Conservation (phyloP, 2,329 filamentous ascomycete genomes). For the Nigrospora sphaerica region DNA sequence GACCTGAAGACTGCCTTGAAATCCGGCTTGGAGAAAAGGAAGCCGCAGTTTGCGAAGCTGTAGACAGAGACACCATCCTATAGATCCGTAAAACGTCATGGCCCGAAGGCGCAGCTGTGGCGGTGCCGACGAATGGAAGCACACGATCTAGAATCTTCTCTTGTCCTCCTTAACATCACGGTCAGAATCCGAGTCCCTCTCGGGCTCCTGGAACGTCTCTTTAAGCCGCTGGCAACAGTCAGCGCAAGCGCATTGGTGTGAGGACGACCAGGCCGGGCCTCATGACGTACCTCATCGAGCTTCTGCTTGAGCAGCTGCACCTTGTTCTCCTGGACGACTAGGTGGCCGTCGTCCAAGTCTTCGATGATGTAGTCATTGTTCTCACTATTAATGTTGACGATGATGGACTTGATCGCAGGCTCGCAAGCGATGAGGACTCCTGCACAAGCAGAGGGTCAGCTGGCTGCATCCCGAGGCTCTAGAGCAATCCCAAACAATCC, state of each 20-base stretch:
- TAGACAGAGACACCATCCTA: not conserved
- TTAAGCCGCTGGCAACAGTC: slow-evolving; percentile 34
- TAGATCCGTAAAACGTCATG: not conserved
- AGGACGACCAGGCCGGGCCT: slow-evolving; percentile 6
- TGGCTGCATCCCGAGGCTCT: not conserved
- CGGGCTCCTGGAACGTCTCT: slow-evolving; percentile 43
- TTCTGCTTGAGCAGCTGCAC: slow-evolving; percentile 58
- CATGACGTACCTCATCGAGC: slow-evolving; percentile 56
- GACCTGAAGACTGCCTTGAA: slow-evolving; percentile 71
- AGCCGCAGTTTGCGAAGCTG: slow-evolving; percentile 78
- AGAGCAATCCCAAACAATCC: not conserved
- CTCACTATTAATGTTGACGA: slow-evolving; percentile 66
- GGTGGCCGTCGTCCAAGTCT: slow-evolving; percentile 69
- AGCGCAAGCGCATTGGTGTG: slow-evolving; percentile 4
- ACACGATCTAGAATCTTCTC: not conserved
- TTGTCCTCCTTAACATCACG: slow-evolving; percentile 21
- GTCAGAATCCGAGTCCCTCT: slow-evolving; percentile 44
- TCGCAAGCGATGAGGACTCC: slow-evolving; percentile 76
- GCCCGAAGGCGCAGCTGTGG: not conserved
- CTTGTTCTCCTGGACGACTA: slow-evolving; percentile 71
- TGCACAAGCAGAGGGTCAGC: slow-evolving; percentile 14
- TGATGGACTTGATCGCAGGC: slow-evolving; percentile 81
- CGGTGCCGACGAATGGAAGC: not conserved
- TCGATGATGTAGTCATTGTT: slow-evolving; percentile 72
- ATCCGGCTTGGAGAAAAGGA: slow-evolving; percentile 71